Evolutionary conservation across 2,329 filamentous ascomycete species (phyloP).

Genomic region (Hypoxylon sp.): DNA sequence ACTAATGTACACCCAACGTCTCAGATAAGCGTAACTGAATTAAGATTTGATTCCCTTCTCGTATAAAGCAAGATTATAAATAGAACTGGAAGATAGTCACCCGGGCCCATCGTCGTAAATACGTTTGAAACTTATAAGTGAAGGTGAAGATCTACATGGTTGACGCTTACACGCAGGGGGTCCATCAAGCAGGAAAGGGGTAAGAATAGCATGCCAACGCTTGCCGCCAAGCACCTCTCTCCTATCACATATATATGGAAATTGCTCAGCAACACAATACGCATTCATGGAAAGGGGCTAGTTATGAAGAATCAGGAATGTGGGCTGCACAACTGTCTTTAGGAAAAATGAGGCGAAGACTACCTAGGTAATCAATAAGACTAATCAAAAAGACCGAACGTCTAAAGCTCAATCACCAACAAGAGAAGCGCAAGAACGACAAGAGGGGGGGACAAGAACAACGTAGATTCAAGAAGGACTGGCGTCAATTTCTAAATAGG

Average conservation of each 20-base stretch:
- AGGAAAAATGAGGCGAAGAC: background rate
- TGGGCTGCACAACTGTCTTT: background rate
- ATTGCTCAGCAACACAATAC: background rate
- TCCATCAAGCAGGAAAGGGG: background rate
- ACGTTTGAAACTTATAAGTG: background rate
- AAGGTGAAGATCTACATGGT: background rate
- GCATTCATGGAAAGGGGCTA: background rate
- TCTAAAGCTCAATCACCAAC: background rate
- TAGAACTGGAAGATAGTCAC: background rate
- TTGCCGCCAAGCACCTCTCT: background rate
- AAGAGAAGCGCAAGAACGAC: background rate
- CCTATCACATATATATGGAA: background rate
- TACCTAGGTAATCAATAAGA: too few relatives aligned
- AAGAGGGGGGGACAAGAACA: too few relatives aligned
- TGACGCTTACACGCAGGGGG: background rate
- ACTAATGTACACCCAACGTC: background rate
- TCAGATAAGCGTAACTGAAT: background rate
- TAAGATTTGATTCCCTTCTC: background rate
- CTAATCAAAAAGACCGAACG: background rate
- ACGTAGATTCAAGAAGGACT: background rate
- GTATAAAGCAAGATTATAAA: background rate
- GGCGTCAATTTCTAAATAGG: conserved; percentile 7
- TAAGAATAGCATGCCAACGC: background rate
- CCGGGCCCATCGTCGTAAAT: background rate
- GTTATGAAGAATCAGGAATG: background rate